phyloP scores from a whole-genome alignment of 2,329 filamentous ascomycete genomes.

The Talaromyces sp. region DNA sequence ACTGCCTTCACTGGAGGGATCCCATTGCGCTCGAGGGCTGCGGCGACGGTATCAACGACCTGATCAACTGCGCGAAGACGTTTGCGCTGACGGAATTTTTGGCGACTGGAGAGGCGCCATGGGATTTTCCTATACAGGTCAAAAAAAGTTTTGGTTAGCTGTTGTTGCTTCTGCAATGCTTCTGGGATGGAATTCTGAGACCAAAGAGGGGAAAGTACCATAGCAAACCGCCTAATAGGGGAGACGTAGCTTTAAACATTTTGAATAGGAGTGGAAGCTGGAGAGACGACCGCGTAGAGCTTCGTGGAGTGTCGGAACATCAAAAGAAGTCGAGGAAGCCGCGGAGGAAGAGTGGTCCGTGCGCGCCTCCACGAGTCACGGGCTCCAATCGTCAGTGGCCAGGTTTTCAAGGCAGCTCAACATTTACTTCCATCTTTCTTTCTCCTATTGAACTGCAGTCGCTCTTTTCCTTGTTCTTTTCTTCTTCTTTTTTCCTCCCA shows the following conservation, averaged over 20 bases:
- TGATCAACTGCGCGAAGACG: constrained; percentile 79
- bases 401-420: not conserved
- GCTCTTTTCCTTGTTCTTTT: constrained; percentile 3
- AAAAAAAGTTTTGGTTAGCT: constrained; percentile 16
- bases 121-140: constrained; percentile 72
- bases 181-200: not conserved
- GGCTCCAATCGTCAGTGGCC: constrained; percentile 8
- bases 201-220: constrained; percentile 53
- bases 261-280: not conserved
- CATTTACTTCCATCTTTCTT: not conserved
- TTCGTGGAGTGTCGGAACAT: not conserved
- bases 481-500: constrained; percentile 19
- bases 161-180: not conserved
- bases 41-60: constrained; percentile 77
- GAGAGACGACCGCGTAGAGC: not conserved
- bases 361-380: constrained; percentile 11
- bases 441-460: not conserved
- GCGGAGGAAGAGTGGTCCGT: constrained; percentile 14
- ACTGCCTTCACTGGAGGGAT: constrained; percentile 67
- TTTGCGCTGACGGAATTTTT: constrained; percentile 81
- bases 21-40: constrained; percentile 68
- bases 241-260: constrained; percentile 80
- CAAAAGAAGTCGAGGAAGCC: not conserved
- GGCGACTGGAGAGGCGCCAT: constrained; percentile 87
- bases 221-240: constrained; percentile 73